Evolutionary conservation across 2,329 filamentous ascomycete genomes (phyloP).

Genomic region (Orbilia brochopaga): DNA sequence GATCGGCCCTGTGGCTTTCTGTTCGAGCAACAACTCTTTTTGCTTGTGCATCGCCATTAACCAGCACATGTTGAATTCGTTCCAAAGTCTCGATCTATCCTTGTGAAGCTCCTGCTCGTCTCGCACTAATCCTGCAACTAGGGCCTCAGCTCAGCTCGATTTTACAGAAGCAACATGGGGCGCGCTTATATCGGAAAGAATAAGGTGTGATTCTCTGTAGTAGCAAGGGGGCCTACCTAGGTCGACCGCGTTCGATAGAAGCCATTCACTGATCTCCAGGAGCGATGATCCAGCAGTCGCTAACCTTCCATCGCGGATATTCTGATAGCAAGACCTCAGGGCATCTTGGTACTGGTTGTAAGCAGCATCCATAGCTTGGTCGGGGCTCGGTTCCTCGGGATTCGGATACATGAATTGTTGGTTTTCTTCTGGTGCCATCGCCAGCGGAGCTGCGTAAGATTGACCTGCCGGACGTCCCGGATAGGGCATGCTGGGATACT

Average conservation of each 20-base stretch:
- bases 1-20: slow-evolving; percentile 66
- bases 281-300: slow-evolving; percentile 67
- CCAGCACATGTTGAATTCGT: slow-evolving; percentile 94
- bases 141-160: slow-evolving; percentile 53
- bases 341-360: slow-evolving; percentile 65
- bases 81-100: slow-evolving; percentile 84
- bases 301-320: slow-evolving; percentile 69
- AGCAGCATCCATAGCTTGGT: slow-evolving; percentile 54
- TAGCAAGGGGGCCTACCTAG: slow-evolving; percentile 65
- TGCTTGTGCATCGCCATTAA: slow-evolving; percentile 81
- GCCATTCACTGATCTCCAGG: slow-evolving; percentile 70
- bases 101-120: slow-evolving; percentile 78
- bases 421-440: slow-evolving; percentile 37
- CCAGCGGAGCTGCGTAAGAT: slow-evolving; percentile 27
- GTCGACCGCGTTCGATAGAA: slow-evolving; percentile 69
- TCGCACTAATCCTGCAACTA: slow-evolving; percentile 73
- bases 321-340: slow-evolving; percentile 72
- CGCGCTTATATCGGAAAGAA: neutral
- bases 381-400: slow-evolving; percentile 34
- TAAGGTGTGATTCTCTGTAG: neutral
- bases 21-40: slow-evolving; percentile 71
- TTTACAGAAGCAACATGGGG: neutral
- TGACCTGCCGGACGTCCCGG: slow-evolving; percentile 34
- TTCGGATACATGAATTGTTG: slow-evolving; percentile 50
- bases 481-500: slow-evolving; percentile 52